phyloP scores from a whole-genome alignment of 352 stramenopile species.

The Hyaloperonospora arabidopsidis region DNA sequence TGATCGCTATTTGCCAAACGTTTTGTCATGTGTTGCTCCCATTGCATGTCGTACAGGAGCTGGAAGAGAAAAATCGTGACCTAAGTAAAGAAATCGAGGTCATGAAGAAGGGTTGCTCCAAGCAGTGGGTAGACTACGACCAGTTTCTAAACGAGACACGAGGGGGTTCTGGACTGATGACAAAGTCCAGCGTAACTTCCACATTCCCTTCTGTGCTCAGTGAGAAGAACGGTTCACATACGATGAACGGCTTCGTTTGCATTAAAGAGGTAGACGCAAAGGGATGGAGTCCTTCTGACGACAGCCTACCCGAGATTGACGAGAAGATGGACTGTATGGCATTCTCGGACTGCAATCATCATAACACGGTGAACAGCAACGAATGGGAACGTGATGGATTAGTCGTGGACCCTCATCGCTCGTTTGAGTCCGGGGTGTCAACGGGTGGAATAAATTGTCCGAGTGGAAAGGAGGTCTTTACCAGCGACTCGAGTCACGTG shows the following conservation, averaged over 20 bases:
- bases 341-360: slow-evolving; percentile 4
- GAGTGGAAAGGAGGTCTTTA: slow-evolving; percentile 1
- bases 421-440: slow-evolving; percentile 3
- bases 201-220: not conserved
- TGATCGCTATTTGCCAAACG: not conserved
- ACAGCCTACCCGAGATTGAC: not conserved
- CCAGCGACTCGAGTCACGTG: not conserved
- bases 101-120: slow-evolving; percentile 60
- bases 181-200: slow-evolving; percentile 5
- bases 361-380: slow-evolving; percentile 14
- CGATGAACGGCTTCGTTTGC: slow-evolving; percentile 30
- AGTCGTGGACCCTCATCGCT: slow-evolving; percentile 8
- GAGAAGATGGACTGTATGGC: slow-evolving; percentile 4
- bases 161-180: slow-evolving; percentile 7
- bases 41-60: slow-evolving; percentile 33
- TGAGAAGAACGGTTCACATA: slow-evolving; percentile 20
- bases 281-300: slow-evolving; percentile 21
- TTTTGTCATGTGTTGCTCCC: not conserved
- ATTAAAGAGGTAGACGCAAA: slow-evolving; percentile 37
- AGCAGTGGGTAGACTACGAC: slow-evolving; percentile 72
- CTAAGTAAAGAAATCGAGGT: slow-evolving; percentile 71
- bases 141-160: slow-evolving; percentile 41
- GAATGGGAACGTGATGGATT: slow-evolving; percentile 20
- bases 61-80: slow-evolving; percentile 71
- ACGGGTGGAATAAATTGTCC: not conserved